Evolutionary conservation across 495 filamentous ascomycete genomes (phyloP).

Genomic region (Cercophora sp.): DNA sequence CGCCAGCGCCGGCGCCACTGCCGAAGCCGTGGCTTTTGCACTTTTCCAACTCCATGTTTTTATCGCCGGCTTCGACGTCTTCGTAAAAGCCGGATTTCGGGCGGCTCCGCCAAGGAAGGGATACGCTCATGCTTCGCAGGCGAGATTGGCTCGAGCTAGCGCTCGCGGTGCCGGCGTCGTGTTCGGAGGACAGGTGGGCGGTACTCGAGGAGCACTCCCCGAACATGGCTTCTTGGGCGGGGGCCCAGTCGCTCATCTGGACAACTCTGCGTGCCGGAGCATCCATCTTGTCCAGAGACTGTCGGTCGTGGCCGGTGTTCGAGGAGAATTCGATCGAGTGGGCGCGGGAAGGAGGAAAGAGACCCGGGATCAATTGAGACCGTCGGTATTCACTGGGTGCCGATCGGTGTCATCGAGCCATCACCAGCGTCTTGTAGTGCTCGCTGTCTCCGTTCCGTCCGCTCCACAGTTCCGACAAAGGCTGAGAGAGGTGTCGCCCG

Average conservation of each 20-base stretch:
- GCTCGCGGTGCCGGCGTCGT: slow-evolving; percentile 6
- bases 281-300: slow-evolving; percentile 4
- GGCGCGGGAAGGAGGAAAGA: background rate
- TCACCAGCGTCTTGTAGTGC: slow-evolving; percentile 7
- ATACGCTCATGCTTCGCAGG: slow-evolving; percentile 35
- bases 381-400: background rate
- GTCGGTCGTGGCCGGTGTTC: background rate
- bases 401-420: slow-evolving; percentile 11
- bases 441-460: background rate
- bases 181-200: slow-evolving; percentile 8
- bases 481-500: background rate
- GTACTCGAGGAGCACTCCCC: background rate
- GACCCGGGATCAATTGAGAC: slow-evolving; percentile 8
- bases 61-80: slow-evolving; percentile 13
- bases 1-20: too few relatives aligned
- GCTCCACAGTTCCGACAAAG: too few relatives aligned
- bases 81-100: slow-evolving; percentile 29
- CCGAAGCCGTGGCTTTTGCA: slow-evolving; percentile 30
- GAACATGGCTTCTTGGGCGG: slow-evolving; percentile 28
- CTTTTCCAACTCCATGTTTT: slow-evolving; percentile 25
- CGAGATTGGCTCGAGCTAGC: slow-evolving; percentile 18
- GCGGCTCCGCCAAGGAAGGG: slow-evolving; percentile 31
- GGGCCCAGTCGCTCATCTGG: slow-evolving; percentile 34
- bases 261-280: slow-evolving; percentile 24
- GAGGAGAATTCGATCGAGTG: background rate